A percentile compares a stretch with the other conserved stretches of the same genome.
Conservation (phyloP, 108 stramenopile genomes). For the Thalassiosira profunda region DNA sequence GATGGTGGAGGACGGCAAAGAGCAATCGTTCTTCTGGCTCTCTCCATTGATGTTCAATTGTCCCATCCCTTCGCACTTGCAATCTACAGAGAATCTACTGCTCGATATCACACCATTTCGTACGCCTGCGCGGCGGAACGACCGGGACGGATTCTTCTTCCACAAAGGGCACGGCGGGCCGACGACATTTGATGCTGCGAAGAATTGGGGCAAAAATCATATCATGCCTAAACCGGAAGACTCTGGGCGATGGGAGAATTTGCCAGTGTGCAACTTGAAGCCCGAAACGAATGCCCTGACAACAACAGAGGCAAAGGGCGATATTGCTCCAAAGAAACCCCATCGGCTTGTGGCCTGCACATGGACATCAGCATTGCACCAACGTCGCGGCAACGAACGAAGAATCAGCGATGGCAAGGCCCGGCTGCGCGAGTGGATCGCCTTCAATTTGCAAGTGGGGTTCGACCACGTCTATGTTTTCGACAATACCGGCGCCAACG, state of each 20-base stretch:
- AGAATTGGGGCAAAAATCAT: constrained; percentile 62
- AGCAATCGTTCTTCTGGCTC: constrained; percentile 72
- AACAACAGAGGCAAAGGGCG: background rate
- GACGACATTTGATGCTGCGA: constrained; percentile 57
- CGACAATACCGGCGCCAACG: constrained; percentile 53
- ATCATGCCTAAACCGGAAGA: constrained; percentile 26
- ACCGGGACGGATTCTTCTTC: constrained; percentile 53
- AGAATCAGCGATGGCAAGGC: constrained; percentile 41
- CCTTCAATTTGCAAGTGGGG: constrained; percentile 37
- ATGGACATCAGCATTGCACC: constrained; percentile 70
- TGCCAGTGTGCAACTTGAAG: constrained; percentile 41
- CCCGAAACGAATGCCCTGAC: background rate
- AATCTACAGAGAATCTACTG: constrained; percentile 25
- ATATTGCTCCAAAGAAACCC: constrained; percentile 16
- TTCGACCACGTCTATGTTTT: constrained; percentile 53
- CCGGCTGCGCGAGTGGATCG: constrained; percentile 51
- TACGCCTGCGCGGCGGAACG: constrained; percentile 56
- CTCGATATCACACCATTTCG: constrained; percentile 75
- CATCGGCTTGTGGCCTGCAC: constrained; percentile 69
- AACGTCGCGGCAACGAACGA: constrained; percentile 66
- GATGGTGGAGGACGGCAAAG: constrained; percentile 65
- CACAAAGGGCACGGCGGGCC: constrained; percentile 53
- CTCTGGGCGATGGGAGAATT: constrained; percentile 59
- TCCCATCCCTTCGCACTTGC: constrained; percentile 66
- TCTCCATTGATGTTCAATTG: constrained; percentile 82